Base-by-base conservation (phyloP, 2,329 filamentous ascomycete species). In the Leptographium lundbergii region DNA sequence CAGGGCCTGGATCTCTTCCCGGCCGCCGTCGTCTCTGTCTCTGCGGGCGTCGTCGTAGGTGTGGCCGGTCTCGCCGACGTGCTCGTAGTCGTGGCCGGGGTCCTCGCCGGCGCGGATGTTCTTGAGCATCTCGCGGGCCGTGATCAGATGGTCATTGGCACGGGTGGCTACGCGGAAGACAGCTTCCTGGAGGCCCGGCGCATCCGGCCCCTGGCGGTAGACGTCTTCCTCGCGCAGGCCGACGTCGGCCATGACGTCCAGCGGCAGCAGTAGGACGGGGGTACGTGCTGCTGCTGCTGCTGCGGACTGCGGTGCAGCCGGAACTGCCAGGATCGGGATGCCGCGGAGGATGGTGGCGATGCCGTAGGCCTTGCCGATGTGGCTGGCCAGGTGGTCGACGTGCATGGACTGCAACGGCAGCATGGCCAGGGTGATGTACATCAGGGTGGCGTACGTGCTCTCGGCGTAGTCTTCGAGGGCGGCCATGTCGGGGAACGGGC, bases 61-160 rank as follows among this genome's bases (percentile, higher is more conserved):
- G 65, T 84, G 80, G 45, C 87, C 89, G 56, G 84, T 84, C 68
- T 96, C 90, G 34, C 84, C 82, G 61, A 87, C 80, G 68, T 96
- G 89, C 72, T 97, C 92, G 69, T 92, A 96, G 6, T 89, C 89
- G 69, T 96, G 92, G 0, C 87, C 89, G 0, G 89, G 82, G 55
- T 84, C 85, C 65, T 87, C 74, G 1, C 91, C 89, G 4, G 83
- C 84, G 58, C 82, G 82, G 24, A 96, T 74, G 66, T 88, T 89
- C 67, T 84, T 86, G 61, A 97, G 72, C 91, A 99, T 96, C 70
- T 96, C 89, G 61, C 91, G 79, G 2, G 88, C 92, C 0, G 92
- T 97, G 65, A 96, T 95, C 39, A 99, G 77, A 72, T 99, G 94
- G 69, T 99, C 94, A 68, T 95, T 95, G 7, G 94, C 94, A 45